Evolutionary conservation across 192 early-diverging fungal genomes (phyloP), one percentile per base, ranked within the genome.

Genomic region (Podila verticillata): DNA sequence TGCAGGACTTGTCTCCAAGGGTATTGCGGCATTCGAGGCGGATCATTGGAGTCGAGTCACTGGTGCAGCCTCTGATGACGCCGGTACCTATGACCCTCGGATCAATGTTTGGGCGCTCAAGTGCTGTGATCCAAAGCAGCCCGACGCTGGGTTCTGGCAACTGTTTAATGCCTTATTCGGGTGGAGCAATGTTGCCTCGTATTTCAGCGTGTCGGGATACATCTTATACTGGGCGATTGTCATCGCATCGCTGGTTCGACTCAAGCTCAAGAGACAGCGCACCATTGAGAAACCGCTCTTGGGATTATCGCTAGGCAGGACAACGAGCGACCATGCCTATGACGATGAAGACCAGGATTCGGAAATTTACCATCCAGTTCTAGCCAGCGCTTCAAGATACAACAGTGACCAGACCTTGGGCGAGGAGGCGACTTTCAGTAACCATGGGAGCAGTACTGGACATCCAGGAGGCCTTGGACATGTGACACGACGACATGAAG

Each of bases 121-220:
- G 47, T 94, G 93, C 74, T 92, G 93, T 70, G 86, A 93, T 68
- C 87, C 88, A 5, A 77, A 80, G 57, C 65, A 84, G 15, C 61
- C 73, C 4, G 75, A 73, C 39, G 73, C 68, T 32, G 75, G 72
- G 47, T 90, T 89, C 35, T 96, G 91, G 91, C 75, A 83, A 56
- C 85, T 98, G 32, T 91, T 95, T 63, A 89, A 92, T 56, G 88
- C 93, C 2, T 64, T 96, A 15, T 71, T 94, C 13, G 95, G 95
- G 0, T 96, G 95, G 93, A 89, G 82, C 54, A 92, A 91, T 59
- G 84, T 88, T 17, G 94, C 93, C 1, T 96, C 93, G 0, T 72
- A 88, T 44, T 94, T 90, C 58, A 89, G 91, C 32, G 87, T 95
- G 31, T 75, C 87, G 26, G 87, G 85, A 0, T 98, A 98, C 83